These are phyloP conservation scores for Coniochaeta sp. DNA, from an alignment of 2,329 filamentous ascomycete genomes.

Conservation along the genomic window DNA sequence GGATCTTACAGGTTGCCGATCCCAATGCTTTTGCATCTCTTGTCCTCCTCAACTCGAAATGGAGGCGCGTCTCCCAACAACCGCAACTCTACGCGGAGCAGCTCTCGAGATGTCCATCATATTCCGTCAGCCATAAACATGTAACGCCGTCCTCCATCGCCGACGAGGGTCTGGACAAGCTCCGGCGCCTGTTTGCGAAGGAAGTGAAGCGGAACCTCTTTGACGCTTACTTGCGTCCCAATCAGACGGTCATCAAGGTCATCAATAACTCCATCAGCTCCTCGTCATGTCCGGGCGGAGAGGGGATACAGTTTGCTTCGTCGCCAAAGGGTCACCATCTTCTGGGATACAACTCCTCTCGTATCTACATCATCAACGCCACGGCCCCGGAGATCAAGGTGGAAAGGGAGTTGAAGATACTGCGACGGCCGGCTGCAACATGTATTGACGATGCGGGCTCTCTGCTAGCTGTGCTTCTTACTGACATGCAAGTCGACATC, in stretches of 20 bases:
- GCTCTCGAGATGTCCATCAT: conserved; percentile 53
- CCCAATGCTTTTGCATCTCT: conserved; percentile 61
- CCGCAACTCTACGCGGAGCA: conserved; percentile 56
- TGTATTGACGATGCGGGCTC: conserved; percentile 74
- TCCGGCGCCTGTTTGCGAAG: conserved; percentile 59
- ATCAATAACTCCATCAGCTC: conserved; percentile 80
- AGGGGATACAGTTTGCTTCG: conserved; percentile 77
- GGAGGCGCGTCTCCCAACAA: conserved; percentile 56
- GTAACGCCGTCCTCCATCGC: conserved; percentile 22
- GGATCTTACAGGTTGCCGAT: conserved; percentile 53
- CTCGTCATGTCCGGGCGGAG: conserved; percentile 72
- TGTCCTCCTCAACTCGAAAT: conserved; percentile 56
- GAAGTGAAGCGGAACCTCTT: conserved; percentile 74
- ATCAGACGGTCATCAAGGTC: conserved; percentile 65
- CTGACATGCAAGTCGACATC: conserved; percentile 77
- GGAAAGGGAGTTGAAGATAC: conserved; percentile 71
- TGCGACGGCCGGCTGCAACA: conserved; percentile 65
- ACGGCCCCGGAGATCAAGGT: conserved; percentile 52
- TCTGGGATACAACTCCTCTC: conserved; percentile 76
- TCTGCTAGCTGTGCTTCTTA: conserved; percentile 71
- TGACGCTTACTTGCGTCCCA: conserved; percentile 65
- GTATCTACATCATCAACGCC: conserved; percentile 72
- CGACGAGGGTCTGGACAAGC: conserved; percentile 44
- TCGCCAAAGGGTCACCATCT: conserved; percentile 69
- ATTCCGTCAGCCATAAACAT: conserved; percentile 38